Evolutionary conservation across 1,139 yeast species (phyloP).

Genomic region (Geotrichum carabidarum): DNA sequence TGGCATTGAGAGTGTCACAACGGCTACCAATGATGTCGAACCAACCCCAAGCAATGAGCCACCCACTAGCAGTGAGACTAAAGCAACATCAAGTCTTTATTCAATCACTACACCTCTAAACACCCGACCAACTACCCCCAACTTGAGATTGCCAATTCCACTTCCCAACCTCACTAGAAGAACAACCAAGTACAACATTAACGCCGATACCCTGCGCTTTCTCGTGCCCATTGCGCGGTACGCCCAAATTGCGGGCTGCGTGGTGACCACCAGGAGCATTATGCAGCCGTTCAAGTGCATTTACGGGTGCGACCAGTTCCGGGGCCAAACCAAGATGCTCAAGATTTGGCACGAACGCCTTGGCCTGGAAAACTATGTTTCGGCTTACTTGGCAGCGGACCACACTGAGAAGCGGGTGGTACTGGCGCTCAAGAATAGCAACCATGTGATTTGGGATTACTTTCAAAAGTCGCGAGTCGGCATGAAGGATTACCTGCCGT

Average conservation of each 20-base stretch:
- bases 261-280: slow-evolving; percentile 2
- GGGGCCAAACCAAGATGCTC: slow-evolving; percentile 12
- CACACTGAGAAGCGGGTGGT: slow-evolving; percentile 17
- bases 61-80: too few species aligned
- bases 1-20: too few species aligned
- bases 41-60: too few species aligned
- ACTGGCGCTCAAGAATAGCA: slow-evolving; percentile 23
- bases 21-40: too few species aligned
- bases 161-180: too few species aligned
- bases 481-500: slow-evolving; percentile 25
- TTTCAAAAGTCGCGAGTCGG: slow-evolving; percentile 23
- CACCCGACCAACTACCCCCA: too few species aligned
- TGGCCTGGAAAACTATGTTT: background rate
- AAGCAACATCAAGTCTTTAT: too few species aligned
- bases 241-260: slow-evolving; percentile 16
- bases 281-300: slow-evolving; percentile 15
- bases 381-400: slow-evolving; percentile 43
- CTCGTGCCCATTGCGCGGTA: slow-evolving; percentile 14
- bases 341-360: slow-evolving; percentile 15
- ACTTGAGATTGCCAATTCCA: too few species aligned
- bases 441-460: slow-evolving; percentile 52
- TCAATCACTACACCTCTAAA: too few species aligned
- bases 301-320: slow-evolving; percentile 17
- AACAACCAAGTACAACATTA: background rate
- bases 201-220: slow-evolving; percentile 1